Evolutionary conservation across 495 filamentous ascomycete genomes (phyloP).

Genomic region (Thozetella sp.): DNA sequence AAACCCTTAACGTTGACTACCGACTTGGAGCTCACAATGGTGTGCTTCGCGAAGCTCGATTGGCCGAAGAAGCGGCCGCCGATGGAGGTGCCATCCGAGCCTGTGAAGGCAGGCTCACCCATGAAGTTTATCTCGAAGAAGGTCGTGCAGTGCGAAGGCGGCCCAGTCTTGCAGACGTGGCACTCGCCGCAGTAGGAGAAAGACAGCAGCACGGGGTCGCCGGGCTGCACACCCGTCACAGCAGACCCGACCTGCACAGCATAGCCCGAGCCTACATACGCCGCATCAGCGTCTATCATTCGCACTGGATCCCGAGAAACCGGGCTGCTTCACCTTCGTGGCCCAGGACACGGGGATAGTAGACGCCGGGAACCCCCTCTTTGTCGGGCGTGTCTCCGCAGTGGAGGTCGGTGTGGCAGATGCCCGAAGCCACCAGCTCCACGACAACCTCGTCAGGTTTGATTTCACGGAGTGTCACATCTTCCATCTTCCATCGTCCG

Average conservation of each 20-base stretch:
- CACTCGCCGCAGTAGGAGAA: slow-evolving; percentile 42
- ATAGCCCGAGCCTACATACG: slow-evolving; percentile 53
- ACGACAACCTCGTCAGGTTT: slow-evolving; percentile 71
- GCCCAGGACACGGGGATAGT: slow-evolving; percentile 69
- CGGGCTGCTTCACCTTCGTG: slow-evolving; percentile 57
- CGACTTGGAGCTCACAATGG: slow-evolving; percentile 27
- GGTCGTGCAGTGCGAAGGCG: slow-evolving; percentile 60
- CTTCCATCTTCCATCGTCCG: not conserved
- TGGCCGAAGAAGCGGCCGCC: slow-evolving; percentile 62
- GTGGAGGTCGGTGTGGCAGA: slow-evolving; percentile 74
- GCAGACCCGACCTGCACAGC: slow-evolving; percentile 56
- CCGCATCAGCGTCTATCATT: not conserved
- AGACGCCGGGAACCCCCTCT: slow-evolving; percentile 28
- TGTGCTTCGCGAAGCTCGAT: slow-evolving; percentile 43
- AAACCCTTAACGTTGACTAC: slow-evolving; percentile 29
- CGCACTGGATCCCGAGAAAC: not conserved
- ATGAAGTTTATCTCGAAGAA: slow-evolving; percentile 41
- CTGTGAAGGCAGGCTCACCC: slow-evolving; percentile 28
- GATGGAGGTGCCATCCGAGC: slow-evolving; percentile 42
- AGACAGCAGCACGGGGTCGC: slow-evolving; percentile 60
- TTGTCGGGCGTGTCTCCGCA: slow-evolving; percentile 22
- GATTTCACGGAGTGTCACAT: not conserved
- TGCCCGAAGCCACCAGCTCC: slow-evolving; percentile 71
- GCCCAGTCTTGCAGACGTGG: slow-evolving; percentile 62
- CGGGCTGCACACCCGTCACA: slow-evolving; percentile 54